phyloP scores from a whole-genome alignment of 2,329 filamentous ascomycete species.

The Cercospora citrullina region DNA sequence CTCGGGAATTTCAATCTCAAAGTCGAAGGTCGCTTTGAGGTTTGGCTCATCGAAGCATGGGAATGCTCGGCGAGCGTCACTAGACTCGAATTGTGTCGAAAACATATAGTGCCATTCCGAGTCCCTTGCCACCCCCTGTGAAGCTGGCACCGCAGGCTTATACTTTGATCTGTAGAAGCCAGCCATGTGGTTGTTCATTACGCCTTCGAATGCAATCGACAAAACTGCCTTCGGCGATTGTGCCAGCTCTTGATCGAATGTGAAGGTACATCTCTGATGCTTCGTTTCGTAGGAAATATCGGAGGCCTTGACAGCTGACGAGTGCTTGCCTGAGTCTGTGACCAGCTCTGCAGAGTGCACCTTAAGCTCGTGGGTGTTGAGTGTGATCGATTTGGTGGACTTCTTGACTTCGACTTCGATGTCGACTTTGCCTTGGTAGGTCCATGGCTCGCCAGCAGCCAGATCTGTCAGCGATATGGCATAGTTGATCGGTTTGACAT shows the following conservation, averaged over 20 bases:
- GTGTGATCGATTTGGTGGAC: conserved; percentile 71
- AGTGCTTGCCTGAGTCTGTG: conserved; percentile 58
- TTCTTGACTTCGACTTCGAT: conserved; percentile 74
- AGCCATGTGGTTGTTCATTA: conserved; percentile 89
- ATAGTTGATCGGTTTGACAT: conserved; percentile 83
- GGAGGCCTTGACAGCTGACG: conserved; percentile 60
- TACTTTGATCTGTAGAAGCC: conserved; percentile 95
- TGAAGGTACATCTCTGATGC: conserved; percentile 78
- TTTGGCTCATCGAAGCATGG: conserved; percentile 98
- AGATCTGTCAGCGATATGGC: conserved; percentile 77
- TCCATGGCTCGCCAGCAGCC: conserved; percentile 70
- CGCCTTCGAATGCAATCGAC: conserved; percentile 73
- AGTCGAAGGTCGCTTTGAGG: conserved; percentile 92
- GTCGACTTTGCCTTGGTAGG: conserved; percentile 80
- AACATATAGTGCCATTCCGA: conserved; percentile 65
- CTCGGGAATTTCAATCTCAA: conserved; percentile 85
- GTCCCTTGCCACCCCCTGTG: conserved; percentile 74
- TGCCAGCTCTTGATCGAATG: conserved; percentile 71
- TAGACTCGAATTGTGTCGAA: conserved; percentile 96
- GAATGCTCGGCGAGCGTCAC: conserved; percentile 90
- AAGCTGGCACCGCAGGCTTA: conserved; percentile 71
- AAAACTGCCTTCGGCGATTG: conserved; percentile 66
- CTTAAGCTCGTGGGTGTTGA: conserved; percentile 85
- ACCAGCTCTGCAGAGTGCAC: conserved; percentile 67
- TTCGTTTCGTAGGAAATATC: conserved; percentile 78